phyloP scores from a whole-genome alignment of 768 basidiomycete genomes.

The Agaricus blazei region DNA sequence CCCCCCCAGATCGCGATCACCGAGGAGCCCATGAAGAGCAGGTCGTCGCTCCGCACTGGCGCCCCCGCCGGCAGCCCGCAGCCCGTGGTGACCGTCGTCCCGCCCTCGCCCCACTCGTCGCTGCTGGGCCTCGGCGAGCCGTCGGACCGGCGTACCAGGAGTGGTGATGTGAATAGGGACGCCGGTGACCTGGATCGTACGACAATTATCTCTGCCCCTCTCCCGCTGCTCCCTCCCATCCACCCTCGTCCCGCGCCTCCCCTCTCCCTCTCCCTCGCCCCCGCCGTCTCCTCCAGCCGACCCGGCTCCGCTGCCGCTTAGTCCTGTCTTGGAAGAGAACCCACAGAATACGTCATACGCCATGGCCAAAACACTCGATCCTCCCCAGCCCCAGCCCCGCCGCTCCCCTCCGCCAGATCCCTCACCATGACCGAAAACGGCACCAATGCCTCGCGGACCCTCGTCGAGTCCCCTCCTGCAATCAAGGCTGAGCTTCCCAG shows the following conservation, averaged over 20 bases:
- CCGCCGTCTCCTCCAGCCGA: neutral
- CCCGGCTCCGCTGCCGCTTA: neutral
- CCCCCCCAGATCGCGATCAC: slow-evolving; percentile 5
- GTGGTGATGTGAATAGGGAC: slow-evolving; percentile 5
- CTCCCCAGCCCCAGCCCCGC: neutral
- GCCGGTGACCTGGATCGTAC: slow-evolving; percentile 10
- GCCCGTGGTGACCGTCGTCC: slow-evolving; percentile 3
- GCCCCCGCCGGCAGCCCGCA: slow-evolving; percentile 1
- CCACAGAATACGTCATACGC: slow-evolving; percentile 5
- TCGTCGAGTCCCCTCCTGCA: slow-evolving; percentile 44
- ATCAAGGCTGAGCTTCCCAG: slow-evolving; percentile 22
- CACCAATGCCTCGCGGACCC: slow-evolving; percentile 22
- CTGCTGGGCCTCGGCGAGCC: neutral
- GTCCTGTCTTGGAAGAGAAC: neutral
- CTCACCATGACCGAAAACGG: slow-evolving; percentile 6
- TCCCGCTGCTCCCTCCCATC: slow-evolving; percentile 1
- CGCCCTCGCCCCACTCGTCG: slow-evolving; percentile 7
- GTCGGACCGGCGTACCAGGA: slow-evolving; percentile 4
- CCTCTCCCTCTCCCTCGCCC: neutral
- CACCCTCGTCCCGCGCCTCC: neutral
- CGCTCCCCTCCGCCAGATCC: slow-evolving; percentile 6
- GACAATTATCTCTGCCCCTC: slow-evolving; percentile 1
- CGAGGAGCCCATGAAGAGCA: neutral
- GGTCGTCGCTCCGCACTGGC: neutral
- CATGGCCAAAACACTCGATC: slow-evolving; percentile 4